A percentile compares a stretch with the other conserved stretches of the same genome.
Evolutionary conservation across 768 basidiomycete genomes (phyloP).

Genomic region (Mycena venus): DNA sequence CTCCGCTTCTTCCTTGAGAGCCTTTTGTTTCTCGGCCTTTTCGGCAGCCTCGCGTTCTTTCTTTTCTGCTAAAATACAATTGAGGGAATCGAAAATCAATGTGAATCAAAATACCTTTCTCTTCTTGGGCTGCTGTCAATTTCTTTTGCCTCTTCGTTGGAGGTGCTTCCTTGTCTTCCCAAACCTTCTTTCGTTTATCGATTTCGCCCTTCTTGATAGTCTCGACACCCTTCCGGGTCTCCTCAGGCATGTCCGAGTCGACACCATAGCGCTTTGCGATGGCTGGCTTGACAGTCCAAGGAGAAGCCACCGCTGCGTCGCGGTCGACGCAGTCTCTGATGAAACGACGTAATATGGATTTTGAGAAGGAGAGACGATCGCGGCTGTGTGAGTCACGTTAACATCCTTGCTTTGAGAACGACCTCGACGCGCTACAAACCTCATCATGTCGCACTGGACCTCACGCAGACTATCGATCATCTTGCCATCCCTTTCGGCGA

Average conservation of each 20-base stretch:
- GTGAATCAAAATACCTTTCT: slow-evolving; percentile 65
- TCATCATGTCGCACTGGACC: slow-evolving; percentile 84
- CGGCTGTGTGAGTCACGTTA: slow-evolving; percentile 66
- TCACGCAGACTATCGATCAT: slow-evolving; percentile 87
- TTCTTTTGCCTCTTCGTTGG: slow-evolving; percentile 88
- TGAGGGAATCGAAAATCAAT: slow-evolving; percentile 1
- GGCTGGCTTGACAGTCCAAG: slow-evolving; percentile 92
- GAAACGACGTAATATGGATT: slow-evolving; percentile 96
- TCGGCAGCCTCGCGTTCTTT: slow-evolving; percentile 79
- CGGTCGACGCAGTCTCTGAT: slow-evolving; percentile 96
- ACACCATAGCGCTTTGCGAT: slow-evolving; percentile 91
- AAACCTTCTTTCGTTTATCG: slow-evolving; percentile 92
- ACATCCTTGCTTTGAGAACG: background rate
- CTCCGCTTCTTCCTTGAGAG: slow-evolving; percentile 79
- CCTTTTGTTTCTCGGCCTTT: slow-evolving; percentile 74
- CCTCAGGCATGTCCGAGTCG: slow-evolving; percentile 87
- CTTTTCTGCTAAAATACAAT: slow-evolving; percentile 64
- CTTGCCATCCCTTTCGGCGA: slow-evolving; percentile 65
- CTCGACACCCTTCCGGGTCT: slow-evolving; percentile 83
- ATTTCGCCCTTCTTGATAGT: slow-evolving; percentile 88
- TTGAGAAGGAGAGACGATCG: slow-evolving; percentile 95
- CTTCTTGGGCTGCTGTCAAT: slow-evolving; percentile 78
- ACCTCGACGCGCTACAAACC: slow-evolving; percentile 60
- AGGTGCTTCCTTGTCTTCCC: slow-evolving; percentile 90
- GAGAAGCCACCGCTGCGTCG: slow-evolving; percentile 91